These are phyloP conservation scores for Durio zibethinus DNA, from an alignment of 345 rosid species.

Conservation along the genomic window DNA sequence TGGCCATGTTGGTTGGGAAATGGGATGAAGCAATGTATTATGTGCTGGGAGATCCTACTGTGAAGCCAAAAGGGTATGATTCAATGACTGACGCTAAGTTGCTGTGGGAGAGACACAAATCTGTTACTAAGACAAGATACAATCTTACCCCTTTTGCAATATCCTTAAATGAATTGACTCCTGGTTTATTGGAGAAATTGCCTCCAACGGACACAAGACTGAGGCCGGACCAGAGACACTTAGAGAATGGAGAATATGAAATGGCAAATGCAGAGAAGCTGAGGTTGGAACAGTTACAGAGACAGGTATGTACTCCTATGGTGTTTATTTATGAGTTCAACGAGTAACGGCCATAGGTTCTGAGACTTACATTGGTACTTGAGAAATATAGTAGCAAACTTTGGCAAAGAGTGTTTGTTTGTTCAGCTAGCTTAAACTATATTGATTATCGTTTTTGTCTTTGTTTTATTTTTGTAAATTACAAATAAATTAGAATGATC, in stretches of 20 bases:
- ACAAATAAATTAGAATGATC: not conserved
- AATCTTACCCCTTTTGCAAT: slow-evolving; percentile 88
- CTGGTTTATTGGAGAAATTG: slow-evolving; percentile 66
- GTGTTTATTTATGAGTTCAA: not conserved
- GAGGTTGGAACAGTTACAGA: slow-evolving; percentile 91
- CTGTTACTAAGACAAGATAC: slow-evolving; percentile 86
- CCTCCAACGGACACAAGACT: slow-evolving; percentile 98
- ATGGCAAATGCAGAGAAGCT: slow-evolving; percentile 88
- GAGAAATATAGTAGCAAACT: not conserved
- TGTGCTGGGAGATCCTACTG: slow-evolving; percentile 80
- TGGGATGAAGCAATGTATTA: slow-evolving; percentile 99
- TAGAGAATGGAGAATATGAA: slow-evolving; percentile 95
- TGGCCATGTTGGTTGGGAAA: slow-evolving; percentile 90
- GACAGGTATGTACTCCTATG: slow-evolving; percentile 62
- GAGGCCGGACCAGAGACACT: slow-evolving; percentile 94
- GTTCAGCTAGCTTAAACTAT: not conserved
- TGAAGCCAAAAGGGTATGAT: slow-evolving; percentile 93
- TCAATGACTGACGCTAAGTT: slow-evolving; percentile 92
- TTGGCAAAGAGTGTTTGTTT: not conserved
- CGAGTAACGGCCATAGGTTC: not conserved
- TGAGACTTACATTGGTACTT: not conserved
- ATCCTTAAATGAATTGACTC: slow-evolving; percentile 83
- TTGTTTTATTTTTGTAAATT: not conserved
- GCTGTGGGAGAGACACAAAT: slow-evolving; percentile 87
- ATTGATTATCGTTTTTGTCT: not conserved